These are phyloP conservation scores for Micractinium sp. DNA, from an alignment of 139 green algal genomes.

Conservation along the genomic window DNA sequence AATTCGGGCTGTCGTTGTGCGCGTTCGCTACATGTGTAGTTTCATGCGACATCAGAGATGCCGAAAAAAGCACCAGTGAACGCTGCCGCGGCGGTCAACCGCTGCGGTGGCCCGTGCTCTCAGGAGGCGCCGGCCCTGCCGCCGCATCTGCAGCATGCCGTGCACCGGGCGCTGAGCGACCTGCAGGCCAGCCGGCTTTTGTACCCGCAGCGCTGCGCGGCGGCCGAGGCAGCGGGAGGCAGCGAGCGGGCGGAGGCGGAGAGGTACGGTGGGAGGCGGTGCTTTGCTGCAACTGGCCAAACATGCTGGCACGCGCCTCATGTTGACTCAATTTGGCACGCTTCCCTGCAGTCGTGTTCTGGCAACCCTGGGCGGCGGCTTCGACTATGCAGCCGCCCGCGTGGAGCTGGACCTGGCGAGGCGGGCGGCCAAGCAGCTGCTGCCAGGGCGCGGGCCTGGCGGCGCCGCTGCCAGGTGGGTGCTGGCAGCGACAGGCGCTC, in stretches of 20 bases:
- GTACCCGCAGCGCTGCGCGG: slow-evolving; percentile 27
- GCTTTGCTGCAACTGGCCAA: neutral
- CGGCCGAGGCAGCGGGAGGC: neutral
- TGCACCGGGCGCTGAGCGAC: slow-evolving; percentile 10
- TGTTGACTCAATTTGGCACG: neutral
- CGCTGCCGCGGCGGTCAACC: neutral
- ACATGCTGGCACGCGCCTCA: neutral
- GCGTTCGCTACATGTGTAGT: no score
- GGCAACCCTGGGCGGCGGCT: neutral
- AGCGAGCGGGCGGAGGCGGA: neutral
- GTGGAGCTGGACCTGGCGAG: neutral
- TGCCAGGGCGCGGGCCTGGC: no score
- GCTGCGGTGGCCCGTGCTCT: neutral
- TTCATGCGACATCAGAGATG: no score
- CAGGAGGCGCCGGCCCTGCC: neutral
- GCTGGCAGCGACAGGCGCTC: no score
- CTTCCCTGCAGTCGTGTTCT: neutral
- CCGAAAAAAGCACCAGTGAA: no score
- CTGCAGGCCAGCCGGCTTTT: slow-evolving; percentile 23
- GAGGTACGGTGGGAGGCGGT: neutral
- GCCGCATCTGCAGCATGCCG: slow-evolving; percentile 1
- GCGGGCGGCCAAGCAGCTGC: slow-evolving; percentile 1
- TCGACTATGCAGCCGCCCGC: neutral
- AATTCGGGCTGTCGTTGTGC: neutral
- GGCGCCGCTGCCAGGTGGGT: no score